Percentiles rank a stretch among this genome's conserved stretches.
Evolutionary conservation across 495 filamentous ascomycete genomes (phyloP).

Genomic region (Tuber aestivum): DNA sequence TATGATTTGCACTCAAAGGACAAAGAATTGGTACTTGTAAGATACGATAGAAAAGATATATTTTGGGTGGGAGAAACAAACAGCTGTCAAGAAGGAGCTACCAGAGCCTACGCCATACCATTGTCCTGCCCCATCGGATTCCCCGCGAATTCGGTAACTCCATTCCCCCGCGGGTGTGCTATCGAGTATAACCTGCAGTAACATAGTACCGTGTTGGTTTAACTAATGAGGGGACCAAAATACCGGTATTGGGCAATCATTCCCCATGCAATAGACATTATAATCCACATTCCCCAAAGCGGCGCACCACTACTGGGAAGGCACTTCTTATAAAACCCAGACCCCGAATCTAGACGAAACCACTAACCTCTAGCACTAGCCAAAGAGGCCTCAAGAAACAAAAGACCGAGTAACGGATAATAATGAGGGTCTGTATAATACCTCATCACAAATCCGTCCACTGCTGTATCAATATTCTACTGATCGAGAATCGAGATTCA

Average conservation of each 20-base stretch:
- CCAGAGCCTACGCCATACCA: background rate
- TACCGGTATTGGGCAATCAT: background rate
- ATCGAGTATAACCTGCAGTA: background rate
- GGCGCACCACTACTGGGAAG: background rate
- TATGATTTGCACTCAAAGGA: background rate
- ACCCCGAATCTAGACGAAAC: background rate
- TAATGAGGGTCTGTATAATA: background rate
- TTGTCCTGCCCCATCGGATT: background rate
- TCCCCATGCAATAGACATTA: background rate
- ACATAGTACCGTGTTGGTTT: no score
- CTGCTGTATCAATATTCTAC: background rate
- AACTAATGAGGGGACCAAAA: background rate
- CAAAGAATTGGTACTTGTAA: background rate
- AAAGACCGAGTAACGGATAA: background rate
- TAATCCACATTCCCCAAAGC: background rate
- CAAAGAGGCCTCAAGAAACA: background rate
- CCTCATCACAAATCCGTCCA: background rate
- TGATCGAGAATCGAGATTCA: background rate
- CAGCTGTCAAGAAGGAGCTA: background rate
- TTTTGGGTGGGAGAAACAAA: background rate
- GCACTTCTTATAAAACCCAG: background rate
- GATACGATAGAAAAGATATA: background rate
- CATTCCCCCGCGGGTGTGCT: background rate
- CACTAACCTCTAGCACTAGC: background rate
- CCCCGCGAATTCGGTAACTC: background rate